Evolutionary conservation across 345 rosid species (phyloP).

Genomic region (Populus deltoides): DNA sequence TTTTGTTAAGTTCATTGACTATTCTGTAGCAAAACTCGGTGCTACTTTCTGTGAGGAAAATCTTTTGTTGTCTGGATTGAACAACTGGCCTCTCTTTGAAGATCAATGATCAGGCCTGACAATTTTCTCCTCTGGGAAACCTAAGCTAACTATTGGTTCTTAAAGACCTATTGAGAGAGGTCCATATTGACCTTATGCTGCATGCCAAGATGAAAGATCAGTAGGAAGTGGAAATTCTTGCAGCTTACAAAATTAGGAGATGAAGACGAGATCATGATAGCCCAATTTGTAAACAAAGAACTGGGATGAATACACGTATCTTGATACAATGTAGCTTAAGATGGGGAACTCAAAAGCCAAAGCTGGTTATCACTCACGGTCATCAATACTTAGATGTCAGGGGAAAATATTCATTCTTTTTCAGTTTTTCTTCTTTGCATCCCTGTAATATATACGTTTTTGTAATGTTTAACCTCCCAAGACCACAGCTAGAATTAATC

Average conservation of each 20-base stretch:
- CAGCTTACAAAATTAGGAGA: neutral
- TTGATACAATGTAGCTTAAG: neutral
- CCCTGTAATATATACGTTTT: neutral
- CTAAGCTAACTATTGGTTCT: neutral
- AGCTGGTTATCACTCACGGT: neutral
- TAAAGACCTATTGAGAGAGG: neutral
- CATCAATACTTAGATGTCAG: neutral
- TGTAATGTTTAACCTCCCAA: neutral
- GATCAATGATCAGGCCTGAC: neutral
- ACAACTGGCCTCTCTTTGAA: neutral
- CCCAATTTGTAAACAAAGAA: neutral
- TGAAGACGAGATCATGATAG: neutral
- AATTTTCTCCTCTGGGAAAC: neutral
- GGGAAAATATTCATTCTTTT: neutral
- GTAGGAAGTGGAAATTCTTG: neutral
- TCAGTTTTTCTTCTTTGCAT: neutral
- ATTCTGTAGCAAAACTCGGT: constrained; percentile 23
- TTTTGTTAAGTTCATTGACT: constrained; percentile 52
- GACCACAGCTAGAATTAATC: neutral
- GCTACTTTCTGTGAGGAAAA: constrained; percentile 13
- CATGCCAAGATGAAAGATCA: neutral
- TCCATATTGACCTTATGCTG: neutral
- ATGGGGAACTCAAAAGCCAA: neutral
- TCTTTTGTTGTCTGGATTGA: constrained; percentile 8
- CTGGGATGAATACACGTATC: neutral